Conservation (phyloP, 163 green algal genomes). For the Trebouxia gelatinosa region DNA sequence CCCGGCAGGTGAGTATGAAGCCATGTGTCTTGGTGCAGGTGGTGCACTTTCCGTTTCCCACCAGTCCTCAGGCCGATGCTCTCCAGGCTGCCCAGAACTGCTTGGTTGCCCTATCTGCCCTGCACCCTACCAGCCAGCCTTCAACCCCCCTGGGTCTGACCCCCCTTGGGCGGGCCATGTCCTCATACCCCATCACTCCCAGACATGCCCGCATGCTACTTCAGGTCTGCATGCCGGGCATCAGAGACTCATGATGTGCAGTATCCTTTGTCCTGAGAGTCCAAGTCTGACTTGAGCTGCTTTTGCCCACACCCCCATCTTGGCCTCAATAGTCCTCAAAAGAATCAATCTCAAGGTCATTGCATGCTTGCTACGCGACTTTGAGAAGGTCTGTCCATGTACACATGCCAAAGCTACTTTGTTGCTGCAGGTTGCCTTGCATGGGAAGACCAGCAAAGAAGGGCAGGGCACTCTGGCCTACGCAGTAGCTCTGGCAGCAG, state of each 20-base stretch:
- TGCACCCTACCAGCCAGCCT: constrained; percentile 42
- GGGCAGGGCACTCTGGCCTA: constrained; percentile 53
- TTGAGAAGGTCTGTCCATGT: too few relatives aligned
- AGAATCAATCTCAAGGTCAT: too few relatives aligned
- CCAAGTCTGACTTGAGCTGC: not conserved
- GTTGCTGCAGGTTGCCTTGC: constrained; percentile 21
- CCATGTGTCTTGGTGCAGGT: constrained; percentile 79
- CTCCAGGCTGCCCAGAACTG: constrained; percentile 64
- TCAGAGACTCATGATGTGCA: not conserved
- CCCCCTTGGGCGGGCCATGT: constrained; percentile 77
- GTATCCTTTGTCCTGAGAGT: not conserved
- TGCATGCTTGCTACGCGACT: too few relatives aligned
- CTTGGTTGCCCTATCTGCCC: constrained; percentile 69
- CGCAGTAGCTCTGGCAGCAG: constrained; percentile 80
- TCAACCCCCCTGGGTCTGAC: constrained; percentile 59
- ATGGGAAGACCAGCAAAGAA: not conserved
- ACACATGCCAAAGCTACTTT: too few relatives aligned
- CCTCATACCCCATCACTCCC: constrained; percentile 82
- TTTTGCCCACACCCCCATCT: too few relatives aligned
- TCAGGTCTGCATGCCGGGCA: constrained; percentile 43
- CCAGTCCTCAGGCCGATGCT: constrained; percentile 63
- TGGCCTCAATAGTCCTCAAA: too few relatives aligned
- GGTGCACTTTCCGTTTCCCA: constrained; percentile 88
- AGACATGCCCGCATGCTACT: constrained; percentile 90
- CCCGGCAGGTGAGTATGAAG: too few relatives aligned